These are phyloP conservation scores for Bacterosira constricta DNA, from an alignment of 108 stramenopile genomes.

Conservation along the genomic window DNA sequence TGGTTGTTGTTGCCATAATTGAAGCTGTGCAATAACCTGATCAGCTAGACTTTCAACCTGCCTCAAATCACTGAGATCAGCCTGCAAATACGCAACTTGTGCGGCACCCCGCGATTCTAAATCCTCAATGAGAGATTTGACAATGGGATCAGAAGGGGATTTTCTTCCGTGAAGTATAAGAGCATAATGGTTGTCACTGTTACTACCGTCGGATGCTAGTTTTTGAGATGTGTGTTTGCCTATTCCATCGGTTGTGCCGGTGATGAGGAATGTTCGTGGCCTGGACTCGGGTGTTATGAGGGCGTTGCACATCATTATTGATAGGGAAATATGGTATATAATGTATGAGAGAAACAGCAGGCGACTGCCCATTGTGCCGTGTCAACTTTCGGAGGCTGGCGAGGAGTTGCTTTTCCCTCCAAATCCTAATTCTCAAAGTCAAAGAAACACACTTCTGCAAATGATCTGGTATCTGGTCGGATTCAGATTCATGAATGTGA, in stretches of 20 bases:
- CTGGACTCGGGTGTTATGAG: too few relatives aligned
- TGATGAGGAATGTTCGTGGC: constrained; percentile 45
- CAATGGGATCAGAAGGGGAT: constrained; percentile 5
- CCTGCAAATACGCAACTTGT: constrained; percentile 34
- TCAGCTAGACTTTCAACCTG: constrained; percentile 34
- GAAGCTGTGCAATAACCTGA: constrained; percentile 19
- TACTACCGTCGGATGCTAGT: constrained; percentile 36
- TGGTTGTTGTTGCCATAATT: not conserved
- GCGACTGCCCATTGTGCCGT: too few relatives aligned
- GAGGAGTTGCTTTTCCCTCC: too few relatives aligned
- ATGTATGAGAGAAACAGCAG: too few relatives aligned
- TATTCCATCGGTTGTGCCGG: constrained; percentile 53
- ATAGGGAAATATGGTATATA: too few relatives aligned
- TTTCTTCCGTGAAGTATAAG: constrained; percentile 44
- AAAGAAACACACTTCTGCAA: too few relatives aligned
- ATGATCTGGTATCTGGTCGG: too few relatives aligned
- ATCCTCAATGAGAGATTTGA: constrained; percentile 25
- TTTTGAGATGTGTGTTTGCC: constrained; percentile 38
- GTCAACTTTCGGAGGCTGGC: too few relatives aligned
- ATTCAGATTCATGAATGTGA: too few relatives aligned
- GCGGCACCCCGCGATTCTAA: constrained; percentile 32
- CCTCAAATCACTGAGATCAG: constrained; percentile 44
- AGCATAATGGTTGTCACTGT: too few relatives aligned
- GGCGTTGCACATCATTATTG: too few relatives aligned
- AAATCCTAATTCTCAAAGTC: too few relatives aligned